Conservation (phyloP, 345 rosid genomes). For the Rhodamnia argentea region DNA sequence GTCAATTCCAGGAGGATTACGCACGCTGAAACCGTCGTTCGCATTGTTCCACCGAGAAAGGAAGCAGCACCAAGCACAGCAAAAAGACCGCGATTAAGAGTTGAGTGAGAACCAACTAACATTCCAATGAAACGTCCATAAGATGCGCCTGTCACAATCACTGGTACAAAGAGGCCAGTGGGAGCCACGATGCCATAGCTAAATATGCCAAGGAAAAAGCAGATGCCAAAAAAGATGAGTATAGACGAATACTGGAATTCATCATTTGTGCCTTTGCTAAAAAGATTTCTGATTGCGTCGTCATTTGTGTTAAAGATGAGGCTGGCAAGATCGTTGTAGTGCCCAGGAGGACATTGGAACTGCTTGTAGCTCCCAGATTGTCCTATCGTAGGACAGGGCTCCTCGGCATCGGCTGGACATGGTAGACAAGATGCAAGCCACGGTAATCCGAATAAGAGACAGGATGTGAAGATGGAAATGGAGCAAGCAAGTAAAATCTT, state of each 20-base stretch:
- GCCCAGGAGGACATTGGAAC: conserved; percentile 68
- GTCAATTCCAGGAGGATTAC: conserved; percentile 79
- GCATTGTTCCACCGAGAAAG: conserved; percentile 87
- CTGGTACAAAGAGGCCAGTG: conserved; percentile 83
- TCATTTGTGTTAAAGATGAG: conserved; percentile 93
- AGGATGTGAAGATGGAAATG: conserved; percentile 69
- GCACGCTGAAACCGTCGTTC: conserved; percentile 80
- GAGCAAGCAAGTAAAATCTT: conserved; percentile 54
- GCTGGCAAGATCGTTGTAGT: conserved; percentile 91
- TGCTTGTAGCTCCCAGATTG: conserved; percentile 85
- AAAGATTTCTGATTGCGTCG: conserved; percentile 81
- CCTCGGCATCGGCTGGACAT: conserved; percentile 54
- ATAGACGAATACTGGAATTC: conserved; percentile 66
- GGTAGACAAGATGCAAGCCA: conserved; percentile 74
- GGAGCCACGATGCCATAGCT: conserved; percentile 87
- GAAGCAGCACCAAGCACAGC: conserved; percentile 94
- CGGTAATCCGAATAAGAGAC: conserved; percentile 87
- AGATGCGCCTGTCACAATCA: conserved; percentile 79
- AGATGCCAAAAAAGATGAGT: conserved; percentile 56
- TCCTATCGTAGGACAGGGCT: conserved; percentile 81
- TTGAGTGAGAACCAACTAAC: conserved; percentile 42
- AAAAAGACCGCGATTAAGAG: conserved; percentile 70
- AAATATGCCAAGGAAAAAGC: conserved; percentile 60
- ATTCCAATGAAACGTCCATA: conserved; percentile 79
- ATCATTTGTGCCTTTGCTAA: conserved; percentile 63